Evolutionary conservation across 2,329 filamentous ascomycete genomes (phyloP).

Genomic region (Fusarium keratoplasticum): DNA sequence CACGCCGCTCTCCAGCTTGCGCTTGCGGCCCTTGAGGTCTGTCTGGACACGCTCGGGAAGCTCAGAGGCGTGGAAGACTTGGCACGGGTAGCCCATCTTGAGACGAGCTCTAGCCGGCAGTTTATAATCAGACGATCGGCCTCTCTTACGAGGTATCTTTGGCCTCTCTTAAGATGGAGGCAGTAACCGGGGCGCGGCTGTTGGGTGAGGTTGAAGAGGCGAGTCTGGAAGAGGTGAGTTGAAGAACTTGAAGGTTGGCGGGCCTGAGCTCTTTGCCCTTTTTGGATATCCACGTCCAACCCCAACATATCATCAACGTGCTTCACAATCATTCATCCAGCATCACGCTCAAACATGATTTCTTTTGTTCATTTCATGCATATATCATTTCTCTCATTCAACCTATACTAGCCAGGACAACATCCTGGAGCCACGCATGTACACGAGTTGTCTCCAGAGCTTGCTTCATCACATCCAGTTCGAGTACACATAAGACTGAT

Average conservation of each 20-base stretch:
- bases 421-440: neutral
- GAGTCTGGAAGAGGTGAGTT: conserved; percentile 69
- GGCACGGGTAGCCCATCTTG: conserved; percentile 70
- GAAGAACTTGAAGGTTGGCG: conserved; percentile 6
- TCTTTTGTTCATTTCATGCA: neutral
- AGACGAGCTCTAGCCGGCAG: neutral
- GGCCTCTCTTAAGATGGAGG: conserved; percentile 48
- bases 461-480: neutral
- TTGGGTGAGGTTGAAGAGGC: conserved; percentile 67
- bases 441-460: neutral
- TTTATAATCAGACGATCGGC: neutral
- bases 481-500: neutral
- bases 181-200: conserved; percentile 60
- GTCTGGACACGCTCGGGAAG: conserved; percentile 63
- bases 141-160: neutral
- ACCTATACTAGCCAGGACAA: neutral
- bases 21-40: conserved; percentile 61
- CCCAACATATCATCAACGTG: conserved; percentile 29
- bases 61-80: conserved; percentile 64
- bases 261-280: conserved; percentile 25
- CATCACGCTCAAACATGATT: no score
- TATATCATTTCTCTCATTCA: neutral
- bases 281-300: neutral
- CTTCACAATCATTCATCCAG: neutral
- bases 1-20: conserved; percentile 58